These are phyloP conservation scores for Heliamphora exappendiculata DNA, from an alignment of 148 eudicot genomes.

Conservation along the genomic window DNA sequence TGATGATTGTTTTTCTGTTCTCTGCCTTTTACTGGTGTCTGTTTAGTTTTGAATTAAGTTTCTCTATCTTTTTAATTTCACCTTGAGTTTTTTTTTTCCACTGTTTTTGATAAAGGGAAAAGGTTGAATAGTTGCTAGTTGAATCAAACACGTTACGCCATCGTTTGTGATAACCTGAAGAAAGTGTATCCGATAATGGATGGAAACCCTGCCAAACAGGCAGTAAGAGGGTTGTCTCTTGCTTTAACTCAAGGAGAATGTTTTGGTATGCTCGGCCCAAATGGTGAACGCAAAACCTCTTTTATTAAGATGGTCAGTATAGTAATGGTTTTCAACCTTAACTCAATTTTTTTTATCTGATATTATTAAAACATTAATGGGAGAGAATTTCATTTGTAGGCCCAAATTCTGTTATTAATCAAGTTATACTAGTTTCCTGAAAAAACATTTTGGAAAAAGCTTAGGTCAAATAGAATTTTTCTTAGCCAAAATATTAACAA, in stretches of 20 bases:
- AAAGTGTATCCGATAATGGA: constrained; percentile 79
- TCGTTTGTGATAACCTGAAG: constrained; percentile 57
- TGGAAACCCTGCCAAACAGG: constrained; percentile 81
- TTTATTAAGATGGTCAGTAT: constrained; percentile 82
- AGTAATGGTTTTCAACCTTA: neutral
- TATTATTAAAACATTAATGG: neutral
- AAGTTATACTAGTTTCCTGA: too few relatives aligned
- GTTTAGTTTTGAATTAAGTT: neutral
- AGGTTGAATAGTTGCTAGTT: constrained; percentile 52
- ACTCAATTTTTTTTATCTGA: neutral
- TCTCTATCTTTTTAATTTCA: neutral
- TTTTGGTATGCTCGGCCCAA: constrained; percentile 97
- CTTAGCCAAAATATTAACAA: too few relatives aligned
- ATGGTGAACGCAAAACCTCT: constrained; percentile 93
- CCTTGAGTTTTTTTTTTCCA: neutral
- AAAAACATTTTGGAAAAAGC: too few relatives aligned
- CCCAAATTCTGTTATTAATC: neutral
- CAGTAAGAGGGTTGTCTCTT: constrained; percentile 82
- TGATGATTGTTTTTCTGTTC: neutral
- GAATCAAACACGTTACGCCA: constrained; percentile 40
- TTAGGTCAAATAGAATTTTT: too few relatives aligned
- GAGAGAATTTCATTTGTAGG: too few relatives aligned
- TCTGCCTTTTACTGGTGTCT: neutral
- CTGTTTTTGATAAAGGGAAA: constrained; percentile 44
- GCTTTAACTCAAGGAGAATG: constrained; percentile 85